Evolutionary conservation across 345 rosid species (phyloP).

Genomic region (Rhodamnia argentea): DNA sequence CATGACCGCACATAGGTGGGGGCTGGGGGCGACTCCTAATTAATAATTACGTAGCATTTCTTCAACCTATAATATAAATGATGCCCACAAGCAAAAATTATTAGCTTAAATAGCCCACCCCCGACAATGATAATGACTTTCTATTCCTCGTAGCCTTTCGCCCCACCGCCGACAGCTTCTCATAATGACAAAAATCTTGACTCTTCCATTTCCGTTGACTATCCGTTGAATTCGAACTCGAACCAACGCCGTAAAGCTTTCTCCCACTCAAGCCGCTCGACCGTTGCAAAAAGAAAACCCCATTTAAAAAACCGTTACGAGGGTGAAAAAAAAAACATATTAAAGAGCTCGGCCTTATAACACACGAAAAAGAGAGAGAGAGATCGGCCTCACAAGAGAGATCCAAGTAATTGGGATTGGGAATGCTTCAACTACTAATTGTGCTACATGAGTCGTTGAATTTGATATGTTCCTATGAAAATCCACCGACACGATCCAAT

Average conservation of each 20-base stretch:
- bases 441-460: too few relatives aligned
- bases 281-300: background rate
- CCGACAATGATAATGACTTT: background rate
- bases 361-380: too few relatives aligned
- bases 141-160: background rate
- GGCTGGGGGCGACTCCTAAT: background rate
- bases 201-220: background rate
- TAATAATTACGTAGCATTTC: background rate
- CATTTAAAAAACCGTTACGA: background rate
- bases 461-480: too few relatives aligned
- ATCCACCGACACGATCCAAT: too few relatives aligned
- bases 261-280: background rate
- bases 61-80: background rate
- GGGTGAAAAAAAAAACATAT: background rate
- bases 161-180: background rate
- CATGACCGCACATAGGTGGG: background rate
- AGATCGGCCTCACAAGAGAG: too few relatives aligned
- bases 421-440: too few relatives aligned
- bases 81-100: background rate
- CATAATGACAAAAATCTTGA: background rate
- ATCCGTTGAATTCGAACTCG: background rate
- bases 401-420: too few relatives aligned
- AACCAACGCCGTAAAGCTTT: background rate
- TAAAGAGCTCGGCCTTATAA: background rate
- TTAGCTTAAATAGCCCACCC: background rate